Percentiles rank a stretch among this genome's conserved stretches.
Evolutionary conservation across 2,329 filamentous ascomycete genomes (phyloP).

Genomic region (Monosporascus ibericus): DNA sequence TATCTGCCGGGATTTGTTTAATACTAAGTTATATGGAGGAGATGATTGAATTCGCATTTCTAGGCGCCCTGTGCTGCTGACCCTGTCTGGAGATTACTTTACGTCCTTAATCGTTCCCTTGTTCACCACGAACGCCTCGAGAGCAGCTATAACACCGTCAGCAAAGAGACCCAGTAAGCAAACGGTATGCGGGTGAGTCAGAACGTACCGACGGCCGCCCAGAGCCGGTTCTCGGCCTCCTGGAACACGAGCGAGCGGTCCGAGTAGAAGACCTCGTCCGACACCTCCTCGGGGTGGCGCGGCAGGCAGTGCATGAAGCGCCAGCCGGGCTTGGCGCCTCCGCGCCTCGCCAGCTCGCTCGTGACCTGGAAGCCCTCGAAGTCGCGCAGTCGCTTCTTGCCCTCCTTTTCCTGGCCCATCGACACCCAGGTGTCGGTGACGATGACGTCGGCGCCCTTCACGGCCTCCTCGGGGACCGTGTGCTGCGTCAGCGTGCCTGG

Average conservation of each 20-base stretch:
- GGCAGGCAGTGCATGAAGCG: slow-evolving; percentile 99
- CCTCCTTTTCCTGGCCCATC: slow-evolving; percentile 93
- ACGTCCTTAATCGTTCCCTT: slow-evolving; percentile 64
- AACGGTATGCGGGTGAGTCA: background rate
- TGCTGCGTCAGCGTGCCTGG: slow-evolving; percentile 70
- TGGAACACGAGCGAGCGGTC: slow-evolving; percentile 80
- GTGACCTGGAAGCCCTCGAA: slow-evolving; percentile 94
- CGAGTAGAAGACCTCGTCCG: slow-evolving; percentile 91
- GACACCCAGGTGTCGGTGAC: slow-evolving; percentile 98
- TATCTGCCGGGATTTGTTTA: too few species aligned
- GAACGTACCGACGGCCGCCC: slow-evolving; percentile 71
- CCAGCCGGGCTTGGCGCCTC: slow-evolving; percentile 84
- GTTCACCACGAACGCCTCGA: slow-evolving; percentile 92
- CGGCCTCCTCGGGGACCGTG: slow-evolving; percentile 73
- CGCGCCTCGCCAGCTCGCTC: slow-evolving; percentile 71
- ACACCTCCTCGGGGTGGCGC: slow-evolving; percentile 86
- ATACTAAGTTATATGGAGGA: too few species aligned
- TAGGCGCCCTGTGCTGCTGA: background rate
- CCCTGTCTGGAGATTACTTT: background rate
- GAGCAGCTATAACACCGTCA: slow-evolving; percentile 47
- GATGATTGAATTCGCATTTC: background rate
- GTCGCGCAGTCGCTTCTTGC: slow-evolving; percentile 66
- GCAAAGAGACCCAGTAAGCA: background rate
- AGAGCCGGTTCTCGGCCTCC: slow-evolving; percentile 91
- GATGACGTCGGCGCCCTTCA: slow-evolving; percentile 80